Percentiles rank a stretch among this genome's conserved stretches.
Evolutionary conservation across 2,329 filamentous ascomycete genomes (phyloP).

Genomic region (Venturia carpophila): DNA sequence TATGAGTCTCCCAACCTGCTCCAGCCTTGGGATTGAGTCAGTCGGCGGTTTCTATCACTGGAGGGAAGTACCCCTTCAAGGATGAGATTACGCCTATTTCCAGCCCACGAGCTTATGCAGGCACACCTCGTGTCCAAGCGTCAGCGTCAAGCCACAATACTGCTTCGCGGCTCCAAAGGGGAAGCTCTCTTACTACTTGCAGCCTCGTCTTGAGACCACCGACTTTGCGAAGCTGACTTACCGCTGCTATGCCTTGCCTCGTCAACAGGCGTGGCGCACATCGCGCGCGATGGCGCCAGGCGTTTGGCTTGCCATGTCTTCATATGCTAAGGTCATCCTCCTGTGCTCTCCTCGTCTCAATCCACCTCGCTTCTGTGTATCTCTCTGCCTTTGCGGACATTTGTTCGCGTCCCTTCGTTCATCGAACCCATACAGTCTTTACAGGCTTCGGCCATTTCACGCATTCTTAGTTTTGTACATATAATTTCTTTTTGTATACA

Average conservation of each 20-base stretch:
- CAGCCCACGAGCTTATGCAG: conserved; percentile 13
- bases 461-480: conserved; percentile 27
- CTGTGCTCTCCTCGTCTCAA: background rate
- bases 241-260: background rate
- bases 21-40: background rate
- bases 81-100: background rate
- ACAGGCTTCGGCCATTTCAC: conserved; percentile 33
- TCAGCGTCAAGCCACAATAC: conserved; percentile 3
- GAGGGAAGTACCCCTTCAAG: background rate
- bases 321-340: background rate
- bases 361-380: background rate
- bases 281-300: background rate
- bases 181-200: conserved; percentile 8
- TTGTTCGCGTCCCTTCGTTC: conserved; percentile 52
- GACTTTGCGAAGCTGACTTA: conserved; percentile 3
- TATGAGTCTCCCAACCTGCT: background rate
- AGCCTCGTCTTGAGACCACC: conserved; percentile 2
- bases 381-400: conserved; percentile 27
- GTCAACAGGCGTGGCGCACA: background rate
- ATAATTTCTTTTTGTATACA: conserved; percentile 22
- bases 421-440: conserved; percentile 33
- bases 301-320: background rate
- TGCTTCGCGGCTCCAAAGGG: conserved; percentile 4
- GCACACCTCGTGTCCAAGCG: conserved; percentile 7
- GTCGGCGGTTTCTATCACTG: background rate